phyloP scores from a whole-genome alignment of 2,329 filamentous ascomycete species.

The Pezicula neosporulosa region DNA sequence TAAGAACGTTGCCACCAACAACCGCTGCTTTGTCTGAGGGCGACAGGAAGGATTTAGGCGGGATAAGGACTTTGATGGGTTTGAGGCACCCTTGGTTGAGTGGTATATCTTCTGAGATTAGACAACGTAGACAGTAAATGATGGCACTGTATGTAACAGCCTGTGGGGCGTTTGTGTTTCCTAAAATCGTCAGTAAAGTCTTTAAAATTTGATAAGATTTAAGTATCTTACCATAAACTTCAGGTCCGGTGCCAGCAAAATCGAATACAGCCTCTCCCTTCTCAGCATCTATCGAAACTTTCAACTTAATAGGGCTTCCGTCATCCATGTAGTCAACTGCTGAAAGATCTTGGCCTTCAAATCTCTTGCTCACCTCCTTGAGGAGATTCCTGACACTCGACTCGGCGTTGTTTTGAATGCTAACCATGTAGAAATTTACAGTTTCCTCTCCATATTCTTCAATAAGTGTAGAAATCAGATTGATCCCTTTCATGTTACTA shows the following conservation, averaged over 20 bases:
- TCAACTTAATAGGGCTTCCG: constrained; percentile 72
- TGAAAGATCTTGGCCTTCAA: constrained; percentile 66
- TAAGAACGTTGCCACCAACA: constrained; percentile 80
- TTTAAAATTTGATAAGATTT: background rate
- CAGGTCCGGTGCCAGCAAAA: constrained; percentile 73
- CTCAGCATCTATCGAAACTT: constrained; percentile 69
- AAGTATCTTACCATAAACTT: constrained; percentile 60
- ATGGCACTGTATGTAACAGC: constrained; percentile 82
- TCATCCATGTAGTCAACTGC: constrained; percentile 87
- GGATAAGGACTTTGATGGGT: constrained; percentile 72
- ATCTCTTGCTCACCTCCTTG: constrained; percentile 65
- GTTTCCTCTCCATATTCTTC: constrained; percentile 73
- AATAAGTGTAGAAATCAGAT: constrained; percentile 70
- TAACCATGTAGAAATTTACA: constrained; percentile 80
- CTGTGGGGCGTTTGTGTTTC: constrained; percentile 76
- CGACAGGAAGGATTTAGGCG: constrained; percentile 68
- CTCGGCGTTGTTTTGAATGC: constrained; percentile 79
- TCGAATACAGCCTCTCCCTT: constrained; percentile 77
- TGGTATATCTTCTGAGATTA: constrained; percentile 79
- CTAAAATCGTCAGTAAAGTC: constrained; percentile 26
- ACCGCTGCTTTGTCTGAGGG: constrained; percentile 76
- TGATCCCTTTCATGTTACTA: constrained; percentile 82
- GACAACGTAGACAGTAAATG: constrained; percentile 78
- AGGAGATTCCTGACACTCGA: constrained; percentile 70
- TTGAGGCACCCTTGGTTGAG: constrained; percentile 82